Percentiles rank a stretch among this genome's conserved stretches.
phyloP scores from a whole-genome alignment of 2,329 filamentous ascomycete genomes.

The Fusarium transvaalense region DNA sequence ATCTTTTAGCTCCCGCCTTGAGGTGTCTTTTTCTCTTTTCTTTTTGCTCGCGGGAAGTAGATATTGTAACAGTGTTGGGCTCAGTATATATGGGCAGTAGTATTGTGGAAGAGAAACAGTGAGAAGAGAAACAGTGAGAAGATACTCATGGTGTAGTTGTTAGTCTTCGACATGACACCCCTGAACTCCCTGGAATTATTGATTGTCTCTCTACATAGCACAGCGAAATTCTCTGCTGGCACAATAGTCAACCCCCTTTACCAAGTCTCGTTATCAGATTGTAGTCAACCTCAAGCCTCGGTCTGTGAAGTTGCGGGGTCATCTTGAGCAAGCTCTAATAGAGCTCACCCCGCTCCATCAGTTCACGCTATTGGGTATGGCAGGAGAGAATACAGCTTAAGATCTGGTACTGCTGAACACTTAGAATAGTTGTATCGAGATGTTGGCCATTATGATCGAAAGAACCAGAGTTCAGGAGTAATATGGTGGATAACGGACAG shows the following conservation, averaged over 20 bases:
- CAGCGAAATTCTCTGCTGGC: too few species aligned
- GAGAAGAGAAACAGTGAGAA: neutral
- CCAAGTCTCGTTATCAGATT: neutral
- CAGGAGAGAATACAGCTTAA: neutral
- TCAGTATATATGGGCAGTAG: neutral
- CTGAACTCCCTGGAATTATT: too few species aligned
- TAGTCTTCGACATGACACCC: too few species aligned
- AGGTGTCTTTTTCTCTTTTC: neutral
- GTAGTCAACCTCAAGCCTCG: neutral
- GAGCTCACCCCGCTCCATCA: neutral
- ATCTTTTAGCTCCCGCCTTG: neutral
- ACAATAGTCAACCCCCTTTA: too few species aligned
- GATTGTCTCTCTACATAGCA: too few species aligned
- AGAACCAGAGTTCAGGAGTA: neutral
- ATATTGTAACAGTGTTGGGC: neutral
- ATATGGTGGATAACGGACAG: neutral
- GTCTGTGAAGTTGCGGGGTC: constrained; percentile 4
- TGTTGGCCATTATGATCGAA: neutral
- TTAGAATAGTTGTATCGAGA: neutral
- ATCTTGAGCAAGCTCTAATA: neutral
- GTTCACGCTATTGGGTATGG: neutral
- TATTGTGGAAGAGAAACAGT: neutral
- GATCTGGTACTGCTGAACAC: neutral
- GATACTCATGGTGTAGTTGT: neutral
- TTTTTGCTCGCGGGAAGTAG: neutral